phyloP scores from a whole-genome alignment of 805 yeast genomes.

The Saturnispora gosingensis region DNA sequence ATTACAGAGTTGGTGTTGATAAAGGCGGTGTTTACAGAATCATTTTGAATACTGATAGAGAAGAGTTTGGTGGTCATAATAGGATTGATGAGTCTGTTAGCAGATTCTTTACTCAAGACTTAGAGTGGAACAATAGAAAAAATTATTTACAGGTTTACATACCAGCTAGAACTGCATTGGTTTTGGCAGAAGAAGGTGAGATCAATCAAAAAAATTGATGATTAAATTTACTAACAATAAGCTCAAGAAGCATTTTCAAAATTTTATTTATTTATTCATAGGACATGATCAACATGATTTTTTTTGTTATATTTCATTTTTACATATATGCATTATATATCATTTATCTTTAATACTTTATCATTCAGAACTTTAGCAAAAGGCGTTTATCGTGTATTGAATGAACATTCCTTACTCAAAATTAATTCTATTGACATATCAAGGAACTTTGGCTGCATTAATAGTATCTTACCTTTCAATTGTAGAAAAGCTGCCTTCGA shows the following conservation, averaged over 20 bases:
- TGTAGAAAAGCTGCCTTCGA: slow-evolving; percentile 20
- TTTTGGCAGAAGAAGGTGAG: slow-evolving; percentile 38
- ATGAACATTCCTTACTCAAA: slow-evolving; percentile 8
- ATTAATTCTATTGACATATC: slow-evolving; percentile 21
- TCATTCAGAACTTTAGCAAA: not conserved
- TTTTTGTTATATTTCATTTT: not conserved
- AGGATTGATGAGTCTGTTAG: slow-evolving; percentile 50
- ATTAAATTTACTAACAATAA: not conserved
- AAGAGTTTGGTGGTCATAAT: slow-evolving; percentile 71
- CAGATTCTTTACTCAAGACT: slow-evolving; percentile 60
- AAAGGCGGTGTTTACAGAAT: slow-evolving; percentile 65
- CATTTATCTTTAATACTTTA: not conserved
- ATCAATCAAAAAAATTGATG: slow-evolving; percentile 11
- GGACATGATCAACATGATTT: not conserved
- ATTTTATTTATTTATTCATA: not conserved
- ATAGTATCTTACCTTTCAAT: slow-evolving; percentile 16
- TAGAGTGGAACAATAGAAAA: slow-evolving; percentile 70
- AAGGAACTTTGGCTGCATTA: slow-evolving; percentile 14
- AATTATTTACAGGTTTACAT: slow-evolving; percentile 72
- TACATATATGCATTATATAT: not conserved
- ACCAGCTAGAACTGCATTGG: slow-evolving; percentile 68
- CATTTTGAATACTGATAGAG: slow-evolving; percentile 65
- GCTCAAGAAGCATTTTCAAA: not conserved
- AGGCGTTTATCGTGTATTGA: not conserved
- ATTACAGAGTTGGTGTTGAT: slow-evolving; percentile 87